These are phyloP conservation scores for Dalbergia oliveri DNA, from an alignment of 306 rosid species.

Conservation along the genomic window DNA sequence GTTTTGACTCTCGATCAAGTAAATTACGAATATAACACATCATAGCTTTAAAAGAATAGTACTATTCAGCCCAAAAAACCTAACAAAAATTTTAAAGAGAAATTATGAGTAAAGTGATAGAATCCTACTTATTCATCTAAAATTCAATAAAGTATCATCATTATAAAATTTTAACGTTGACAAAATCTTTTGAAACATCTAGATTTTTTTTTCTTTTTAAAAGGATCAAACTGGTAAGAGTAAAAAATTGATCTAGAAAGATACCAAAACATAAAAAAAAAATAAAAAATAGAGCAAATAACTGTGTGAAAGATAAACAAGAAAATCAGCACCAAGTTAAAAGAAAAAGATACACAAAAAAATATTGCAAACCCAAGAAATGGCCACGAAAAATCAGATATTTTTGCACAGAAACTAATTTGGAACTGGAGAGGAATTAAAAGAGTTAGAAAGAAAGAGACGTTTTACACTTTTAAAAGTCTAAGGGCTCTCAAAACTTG, in stretches of 20 bases:
- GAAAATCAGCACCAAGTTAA: not conserved
- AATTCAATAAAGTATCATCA: no score
- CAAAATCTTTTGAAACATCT: no score
- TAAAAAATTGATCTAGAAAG: not conserved
- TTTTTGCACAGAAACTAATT: not conserved
- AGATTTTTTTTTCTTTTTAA: not conserved
- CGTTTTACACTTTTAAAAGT: not conserved
- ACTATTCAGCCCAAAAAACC: no score
- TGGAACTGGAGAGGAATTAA: conserved; percentile 3
- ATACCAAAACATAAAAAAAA: not conserved
- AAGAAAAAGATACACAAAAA: not conserved
- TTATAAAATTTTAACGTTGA: no score
- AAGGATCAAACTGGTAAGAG: not conserved
- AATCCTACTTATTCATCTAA: no score
- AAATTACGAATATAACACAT: not conserved
- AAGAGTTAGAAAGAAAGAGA: not conserved
- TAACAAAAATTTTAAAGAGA: no score
- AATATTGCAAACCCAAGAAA: not conserved
- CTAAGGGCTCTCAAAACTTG: not conserved
- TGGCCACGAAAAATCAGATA: not conserved
- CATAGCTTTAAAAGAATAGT: no score
- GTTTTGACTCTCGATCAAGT: not conserved
- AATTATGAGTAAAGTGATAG: no score
- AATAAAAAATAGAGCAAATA: not conserved
- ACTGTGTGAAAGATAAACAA: not conserved